These are phyloP conservation scores for Amoeboradix gromovi DNA, from an alignment of 371 early-diverging fungal species.

Conservation along the genomic window DNA sequence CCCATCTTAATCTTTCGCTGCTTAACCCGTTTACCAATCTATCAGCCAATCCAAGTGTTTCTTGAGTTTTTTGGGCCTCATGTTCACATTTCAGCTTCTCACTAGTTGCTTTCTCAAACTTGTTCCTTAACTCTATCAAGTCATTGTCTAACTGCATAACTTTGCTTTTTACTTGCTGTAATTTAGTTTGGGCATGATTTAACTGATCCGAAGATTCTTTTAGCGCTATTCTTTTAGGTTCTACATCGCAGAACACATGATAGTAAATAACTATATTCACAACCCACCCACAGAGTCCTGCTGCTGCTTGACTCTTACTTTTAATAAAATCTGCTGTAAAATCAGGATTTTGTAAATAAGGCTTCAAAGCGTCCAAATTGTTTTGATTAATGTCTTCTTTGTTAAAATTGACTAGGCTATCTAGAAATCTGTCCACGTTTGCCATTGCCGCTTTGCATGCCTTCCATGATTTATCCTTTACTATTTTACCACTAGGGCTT, in stretches of 20 bases:
- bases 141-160: conserved; percentile 24
- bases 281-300: conserved; percentile 28
- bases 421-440: conserved; percentile 29
- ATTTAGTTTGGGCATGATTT: conserved; percentile 16
- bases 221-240: conserved; percentile 24
- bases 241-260: conserved; percentile 26
- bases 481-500: conserved; percentile 25
- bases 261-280: conserved; percentile 27
- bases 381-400: conserved; percentile 23
- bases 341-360: conserved; percentile 24
- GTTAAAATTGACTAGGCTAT: conserved; percentile 22
- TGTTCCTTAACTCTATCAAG: conserved; percentile 19
- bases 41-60: conserved; percentile 26
- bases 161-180: conserved; percentile 22
- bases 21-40: conserved; percentile 28
- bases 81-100: conserved; percentile 28
- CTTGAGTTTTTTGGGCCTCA: conserved; percentile 24
- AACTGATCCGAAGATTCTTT: conserved; percentile 22
- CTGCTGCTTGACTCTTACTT: conserved; percentile 25
- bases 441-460: conserved; percentile 32
- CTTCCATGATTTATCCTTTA: conserved; percentile 30
- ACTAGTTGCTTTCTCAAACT: conserved; percentile 28
- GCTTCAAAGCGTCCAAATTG: conserved; percentile 23
- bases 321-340: conserved; percentile 27
- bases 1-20: conserved; percentile 30